phyloP scores from a whole-genome alignment of 257 asterid species.

The Solanum medicagineum region DNA sequence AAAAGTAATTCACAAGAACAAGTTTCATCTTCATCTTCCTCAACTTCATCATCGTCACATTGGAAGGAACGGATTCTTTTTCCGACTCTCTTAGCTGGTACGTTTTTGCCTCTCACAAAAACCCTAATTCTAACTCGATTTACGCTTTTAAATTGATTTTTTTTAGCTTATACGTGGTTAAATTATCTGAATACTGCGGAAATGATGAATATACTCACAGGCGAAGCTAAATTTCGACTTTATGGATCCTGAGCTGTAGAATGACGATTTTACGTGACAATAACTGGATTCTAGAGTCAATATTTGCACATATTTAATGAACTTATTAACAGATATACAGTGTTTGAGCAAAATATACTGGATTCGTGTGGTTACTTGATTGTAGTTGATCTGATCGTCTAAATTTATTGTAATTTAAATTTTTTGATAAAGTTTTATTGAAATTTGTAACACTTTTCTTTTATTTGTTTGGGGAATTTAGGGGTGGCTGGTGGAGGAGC shows the following conservation, averaged over 20 bases:
- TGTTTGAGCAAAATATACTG: neutral
- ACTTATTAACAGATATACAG: neutral
- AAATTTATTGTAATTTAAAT: neutral
- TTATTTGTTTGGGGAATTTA: conserved; percentile 3
- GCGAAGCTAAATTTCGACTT: neutral
- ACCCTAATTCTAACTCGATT: neutral
- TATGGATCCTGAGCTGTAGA: neutral
- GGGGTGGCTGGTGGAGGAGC: conserved; percentile 82
- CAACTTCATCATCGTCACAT: conserved; percentile 14
- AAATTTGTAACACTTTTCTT: neutral
- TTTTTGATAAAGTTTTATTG: neutral
- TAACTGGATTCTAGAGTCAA: neutral
- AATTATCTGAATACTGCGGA: neutral
- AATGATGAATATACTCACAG: neutral
- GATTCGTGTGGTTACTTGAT: neutral
- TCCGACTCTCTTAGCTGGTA: conserved; percentile 85
- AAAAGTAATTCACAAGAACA: neutral
- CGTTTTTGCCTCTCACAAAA: neutral
- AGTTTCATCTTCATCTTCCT: neutral
- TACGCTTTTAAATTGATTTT: neutral
- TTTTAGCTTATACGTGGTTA: conserved; percentile 33
- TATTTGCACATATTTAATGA: neutral
- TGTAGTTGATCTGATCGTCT: neutral
- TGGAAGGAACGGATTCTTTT: conserved; percentile 59
- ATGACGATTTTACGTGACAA: neutral